These are phyloP conservation scores for Tulasnella sp. DNA, from an alignment of 768 basidiomycete species.

Conservation along the genomic window DNA sequence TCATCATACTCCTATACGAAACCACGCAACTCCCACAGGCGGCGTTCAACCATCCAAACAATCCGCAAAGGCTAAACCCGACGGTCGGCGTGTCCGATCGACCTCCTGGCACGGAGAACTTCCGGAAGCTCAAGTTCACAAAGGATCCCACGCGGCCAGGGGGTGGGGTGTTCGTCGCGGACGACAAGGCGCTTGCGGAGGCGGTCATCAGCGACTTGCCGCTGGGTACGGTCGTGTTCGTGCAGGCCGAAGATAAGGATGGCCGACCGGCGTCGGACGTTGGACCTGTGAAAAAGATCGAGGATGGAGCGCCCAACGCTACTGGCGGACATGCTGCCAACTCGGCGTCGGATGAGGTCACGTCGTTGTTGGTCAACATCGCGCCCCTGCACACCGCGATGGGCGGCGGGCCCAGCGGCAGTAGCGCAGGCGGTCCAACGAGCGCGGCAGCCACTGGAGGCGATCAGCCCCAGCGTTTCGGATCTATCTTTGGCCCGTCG, in stretches of 20 bases:
- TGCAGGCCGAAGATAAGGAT: slow-evolving; percentile 35
- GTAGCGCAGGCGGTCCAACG: slow-evolving; percentile 19
- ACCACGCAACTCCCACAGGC: slow-evolving; percentile 78
- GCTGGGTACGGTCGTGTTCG: slow-evolving; percentile 52
- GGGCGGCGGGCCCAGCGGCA: not conserved
- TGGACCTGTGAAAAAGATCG: not conserved
- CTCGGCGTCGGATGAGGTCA: slow-evolving; percentile 1
- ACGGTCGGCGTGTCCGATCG: slow-evolving; percentile 54
- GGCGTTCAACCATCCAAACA: slow-evolving; percentile 46
- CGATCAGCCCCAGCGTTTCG: not conserved
- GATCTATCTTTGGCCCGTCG: not conserved
- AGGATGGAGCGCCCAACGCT: not conserved
- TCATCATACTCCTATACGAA: slow-evolving; percentile 86
- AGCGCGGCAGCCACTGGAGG: not conserved
- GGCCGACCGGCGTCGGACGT: slow-evolving; percentile 39
- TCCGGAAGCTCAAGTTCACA: slow-evolving; percentile 57
- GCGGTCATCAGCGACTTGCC: slow-evolving; percentile 47
- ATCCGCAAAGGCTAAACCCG: slow-evolving; percentile 68
- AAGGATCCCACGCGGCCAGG: slow-evolving; percentile 79
- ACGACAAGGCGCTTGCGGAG: slow-evolving; percentile 33
- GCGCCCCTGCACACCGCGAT: slow-evolving; percentile 24
- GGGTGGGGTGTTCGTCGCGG: slow-evolving; percentile 79
- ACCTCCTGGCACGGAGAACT: slow-evolving; percentile 42
- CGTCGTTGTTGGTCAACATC: slow-evolving; percentile 22
- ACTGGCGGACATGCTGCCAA: not conserved